Evolutionary conservation across 2,329 filamentous ascomycete species (phyloP), one percentile per base, ranked within the genome.

Genomic region (Xylaria sp.): DNA sequence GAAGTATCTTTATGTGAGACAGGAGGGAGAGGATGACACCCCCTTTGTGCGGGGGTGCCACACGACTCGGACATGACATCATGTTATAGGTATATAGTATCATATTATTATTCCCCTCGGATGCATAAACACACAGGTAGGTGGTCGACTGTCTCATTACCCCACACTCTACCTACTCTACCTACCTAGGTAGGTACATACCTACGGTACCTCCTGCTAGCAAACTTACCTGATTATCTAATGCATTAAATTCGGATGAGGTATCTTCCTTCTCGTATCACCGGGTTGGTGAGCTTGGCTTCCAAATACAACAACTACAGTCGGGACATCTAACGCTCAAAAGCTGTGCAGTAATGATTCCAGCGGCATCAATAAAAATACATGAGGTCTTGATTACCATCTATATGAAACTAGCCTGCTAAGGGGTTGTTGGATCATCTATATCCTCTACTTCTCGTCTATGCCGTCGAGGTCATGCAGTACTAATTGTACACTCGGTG

Each of bases 21-120:
- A 29, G 65, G 57, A 68, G 27, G 9, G 27, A 47, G 35, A 44
- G 54, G 25, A 23, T 29, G 21, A 37, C 42, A 51, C 16, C 16
- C 25, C 55, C 35, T 10, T 29, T 25, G 59, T 69, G 67, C 67
- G 67, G 67, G 67, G 67, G 67, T 69, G 63, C 63, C 37, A 40
- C 23, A 48, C 21, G 50, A 61, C 60, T 25, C 32, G n/a, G 51
- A 13, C 47, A 58, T 68, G 66, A 68, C 66, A 65, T 68, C 66
- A 65, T 37, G 18, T 35, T 48, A 51, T 35, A 9, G 10, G 10
- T 44, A 63, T 60, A 23, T 23, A 37, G 21, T 27, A 35, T 18
- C 53, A 55, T 55, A 29, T 29, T 18, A 18, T 10, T 44, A 18
- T 44, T 44, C 16, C 40, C 40, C 32, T 4, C 8, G 32, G 4